These are phyloP conservation scores for Crucibulum laeve DNA, from an alignment of 768 basidiomycete species.

Conservation along the genomic window DNA sequence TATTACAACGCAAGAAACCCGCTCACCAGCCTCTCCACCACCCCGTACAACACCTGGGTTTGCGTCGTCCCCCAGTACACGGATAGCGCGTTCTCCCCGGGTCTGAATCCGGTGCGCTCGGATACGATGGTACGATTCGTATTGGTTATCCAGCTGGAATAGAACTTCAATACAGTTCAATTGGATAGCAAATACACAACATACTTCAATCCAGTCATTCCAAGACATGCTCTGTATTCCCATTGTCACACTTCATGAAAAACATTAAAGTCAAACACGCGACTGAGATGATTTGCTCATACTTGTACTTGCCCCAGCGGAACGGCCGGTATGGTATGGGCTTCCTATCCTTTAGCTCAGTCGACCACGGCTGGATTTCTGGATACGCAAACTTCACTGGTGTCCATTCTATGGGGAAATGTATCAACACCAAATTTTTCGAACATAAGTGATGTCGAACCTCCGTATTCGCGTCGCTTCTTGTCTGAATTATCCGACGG, in stretches of 20 bases:
- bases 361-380: conserved; percentile 32
- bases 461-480: conserved; percentile 17
- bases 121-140: conserved; percentile 50
- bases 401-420: conserved; percentile 42
- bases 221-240: conserved; percentile 64
- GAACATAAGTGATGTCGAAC: conserved; percentile 7
- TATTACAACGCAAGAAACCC: background rate
- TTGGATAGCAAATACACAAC: conserved; percentile 3
- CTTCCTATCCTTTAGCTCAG: conserved; percentile 37
- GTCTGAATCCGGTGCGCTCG: conserved; percentile 51
- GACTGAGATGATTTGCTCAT: conserved; percentile 18
- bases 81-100: conserved; percentile 43
- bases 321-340: conserved; percentile 67
- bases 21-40: conserved; percentile 33
- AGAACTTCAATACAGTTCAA: background rate
- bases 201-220: conserved; percentile 73
- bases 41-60: conserved; percentile 36
- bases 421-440: background rate
- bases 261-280: background rate
- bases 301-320: conserved; percentile 62
- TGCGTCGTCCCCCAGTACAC: conserved; percentile 37
- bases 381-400: conserved; percentile 51
- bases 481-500: conserved; percentile 6
- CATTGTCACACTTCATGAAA: conserved; percentile 56
- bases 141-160: conserved; percentile 55